phyloP scores from a whole-genome alignment of 163 green algal genomes.

The Chlamydomonas reinhardtii region DNA sequence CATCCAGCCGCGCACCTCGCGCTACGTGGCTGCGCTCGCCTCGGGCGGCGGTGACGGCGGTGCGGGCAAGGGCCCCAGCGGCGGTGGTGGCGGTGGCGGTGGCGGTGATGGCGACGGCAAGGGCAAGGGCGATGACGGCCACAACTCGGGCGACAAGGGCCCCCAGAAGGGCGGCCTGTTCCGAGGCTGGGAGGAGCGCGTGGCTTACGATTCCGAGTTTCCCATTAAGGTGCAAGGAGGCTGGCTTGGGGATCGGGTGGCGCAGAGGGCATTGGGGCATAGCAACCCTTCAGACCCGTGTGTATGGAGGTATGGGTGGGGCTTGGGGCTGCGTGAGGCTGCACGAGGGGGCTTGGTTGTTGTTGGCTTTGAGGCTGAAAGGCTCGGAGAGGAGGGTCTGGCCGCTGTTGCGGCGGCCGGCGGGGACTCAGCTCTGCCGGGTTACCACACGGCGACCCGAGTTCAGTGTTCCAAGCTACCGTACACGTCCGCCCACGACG shows the following conservation, averaged over 20 bases:
- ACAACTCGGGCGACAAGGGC: constrained; percentile 56
- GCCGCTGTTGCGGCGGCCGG: too few species aligned
- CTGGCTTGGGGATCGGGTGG: neutral
- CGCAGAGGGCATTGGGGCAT: neutral
- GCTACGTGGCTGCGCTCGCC: neutral
- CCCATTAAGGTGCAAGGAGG: constrained; percentile 85
- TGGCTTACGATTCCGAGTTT: constrained; percentile 92
- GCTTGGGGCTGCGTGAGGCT: too few species aligned
- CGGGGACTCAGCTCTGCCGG: too few species aligned
- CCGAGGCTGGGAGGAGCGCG: constrained; percentile 91
- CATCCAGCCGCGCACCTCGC: neutral
- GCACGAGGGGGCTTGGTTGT: too few species aligned
- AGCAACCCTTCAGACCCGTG: too few species aligned
- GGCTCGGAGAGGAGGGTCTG: too few species aligned
- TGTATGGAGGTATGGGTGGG: too few species aligned
- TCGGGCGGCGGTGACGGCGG: neutral
- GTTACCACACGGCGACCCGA: too few species aligned
- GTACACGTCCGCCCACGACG: too few species aligned
- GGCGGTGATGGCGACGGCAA: constrained; percentile 8
- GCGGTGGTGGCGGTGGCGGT: constrained; percentile 12
- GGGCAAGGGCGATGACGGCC: constrained; percentile 8
- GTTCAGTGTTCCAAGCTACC: too few species aligned
- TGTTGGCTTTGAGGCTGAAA: too few species aligned
- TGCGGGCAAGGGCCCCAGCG: constrained; percentile 14
- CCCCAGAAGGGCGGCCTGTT: constrained; percentile 57